A percentile compares a stretch with the other conserved stretches of the same genome.
Evolutionary conservation across 768 basidiomycete genomes (phyloP).

Genomic region (Rhodosporidiobolus sp.): DNA sequence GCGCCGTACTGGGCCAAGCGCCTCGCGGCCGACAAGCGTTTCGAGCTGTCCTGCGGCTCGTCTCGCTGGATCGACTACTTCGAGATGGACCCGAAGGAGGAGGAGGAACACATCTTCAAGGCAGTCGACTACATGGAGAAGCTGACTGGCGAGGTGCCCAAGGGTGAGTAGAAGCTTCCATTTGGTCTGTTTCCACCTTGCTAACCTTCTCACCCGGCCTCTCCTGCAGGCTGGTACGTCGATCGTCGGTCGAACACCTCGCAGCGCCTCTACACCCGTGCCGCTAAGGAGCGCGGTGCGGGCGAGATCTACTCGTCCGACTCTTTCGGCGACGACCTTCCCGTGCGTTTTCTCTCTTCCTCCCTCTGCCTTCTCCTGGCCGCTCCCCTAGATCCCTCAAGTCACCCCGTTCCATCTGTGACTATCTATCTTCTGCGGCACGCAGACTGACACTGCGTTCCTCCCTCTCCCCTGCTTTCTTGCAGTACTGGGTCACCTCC

Average conservation of each 20-base stretch:
- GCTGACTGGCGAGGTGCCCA: constrained; percentile 41
- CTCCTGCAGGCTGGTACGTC: constrained; percentile 36
- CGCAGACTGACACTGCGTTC: too few species aligned
- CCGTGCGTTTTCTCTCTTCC: background rate
- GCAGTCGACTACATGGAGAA: constrained; percentile 43
- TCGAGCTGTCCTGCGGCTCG: constrained; percentile 36
- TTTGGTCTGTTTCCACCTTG: background rate
- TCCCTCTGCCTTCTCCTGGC: background rate
- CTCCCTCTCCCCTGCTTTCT: background rate
- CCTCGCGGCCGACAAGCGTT: constrained; percentile 31
- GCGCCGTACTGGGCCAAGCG: constrained; percentile 40
- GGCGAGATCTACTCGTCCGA: constrained; percentile 42
- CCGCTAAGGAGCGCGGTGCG: constrained; percentile 27
- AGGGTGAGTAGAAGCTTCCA: constrained; percentile 24
- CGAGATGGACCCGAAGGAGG: constrained; percentile 38
- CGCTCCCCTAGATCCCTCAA: background rate
- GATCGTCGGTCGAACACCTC: constrained; percentile 39
- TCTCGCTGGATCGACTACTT: constrained; percentile 38
- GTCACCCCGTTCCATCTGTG: too few species aligned
- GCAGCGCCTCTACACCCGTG: constrained; percentile 34
- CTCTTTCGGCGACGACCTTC: constrained; percentile 39
- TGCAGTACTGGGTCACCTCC: constrained; percentile 21
- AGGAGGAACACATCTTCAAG: constrained; percentile 38
- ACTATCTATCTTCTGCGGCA: too few species aligned
- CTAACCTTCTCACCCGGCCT: background rate